Percentiles rank a stretch among this genome's conserved stretches.
Conservation (phyloP, 345 rosid species). For the Cardamine occulta region DNA sequence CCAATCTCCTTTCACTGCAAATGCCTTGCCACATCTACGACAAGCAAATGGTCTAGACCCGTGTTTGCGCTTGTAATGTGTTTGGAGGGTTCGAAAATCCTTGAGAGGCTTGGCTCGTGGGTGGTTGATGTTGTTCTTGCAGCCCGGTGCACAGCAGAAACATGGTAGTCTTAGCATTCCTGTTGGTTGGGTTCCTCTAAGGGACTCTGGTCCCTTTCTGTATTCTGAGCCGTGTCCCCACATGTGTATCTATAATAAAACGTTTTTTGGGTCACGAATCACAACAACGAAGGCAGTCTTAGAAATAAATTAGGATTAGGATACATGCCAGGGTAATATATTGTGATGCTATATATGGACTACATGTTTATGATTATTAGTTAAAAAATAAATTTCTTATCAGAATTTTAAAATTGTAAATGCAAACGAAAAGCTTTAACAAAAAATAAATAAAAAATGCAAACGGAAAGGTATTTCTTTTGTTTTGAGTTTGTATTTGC, state of each 20-base stretch:
- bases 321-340: constrained; percentile 5
- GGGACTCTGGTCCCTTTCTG: constrained; percentile 88
- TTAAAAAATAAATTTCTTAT: background rate
- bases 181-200: constrained; percentile 92
- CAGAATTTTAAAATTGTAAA: background rate
- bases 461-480: background rate
- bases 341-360: background rate
- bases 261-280: background rate
- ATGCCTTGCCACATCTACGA: constrained; percentile 85
- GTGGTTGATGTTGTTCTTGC: constrained; percentile 94
- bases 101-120: constrained; percentile 88
- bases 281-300: background rate
- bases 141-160: constrained; percentile 90
- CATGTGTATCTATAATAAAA: constrained; percentile 84
- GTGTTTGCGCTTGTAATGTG: constrained; percentile 95
- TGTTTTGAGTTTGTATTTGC: background rate
- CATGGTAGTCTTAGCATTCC: constrained; percentile 96
- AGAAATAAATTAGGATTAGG: background rate
- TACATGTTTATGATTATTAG: background rate
- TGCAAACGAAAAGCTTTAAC: background rate
- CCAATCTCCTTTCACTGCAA: constrained; percentile 98
- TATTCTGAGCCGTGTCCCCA: constrained; percentile 99
- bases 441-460: too few species aligned
- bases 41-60: constrained; percentile 93
- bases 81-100: constrained; percentile 93